phyloP scores from a whole-genome alignment of 2,329 filamentous ascomycete species.

The Epichloe gansuensis region DNA sequence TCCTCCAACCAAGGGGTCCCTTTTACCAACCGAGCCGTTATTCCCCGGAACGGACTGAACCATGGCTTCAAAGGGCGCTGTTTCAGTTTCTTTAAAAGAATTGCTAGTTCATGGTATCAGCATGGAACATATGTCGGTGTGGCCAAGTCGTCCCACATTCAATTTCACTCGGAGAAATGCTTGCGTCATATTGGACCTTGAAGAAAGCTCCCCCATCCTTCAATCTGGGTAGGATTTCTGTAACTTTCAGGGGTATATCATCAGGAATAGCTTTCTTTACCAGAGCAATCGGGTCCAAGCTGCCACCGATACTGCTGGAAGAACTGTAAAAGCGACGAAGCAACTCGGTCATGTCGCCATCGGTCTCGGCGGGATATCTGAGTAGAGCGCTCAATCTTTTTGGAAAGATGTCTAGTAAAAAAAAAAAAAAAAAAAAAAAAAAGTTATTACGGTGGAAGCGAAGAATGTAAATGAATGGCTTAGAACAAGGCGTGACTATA shows the following conservation, averaged over 20 bases:
- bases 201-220: constrained; percentile 96
- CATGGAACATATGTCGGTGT: not conserved
- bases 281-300: constrained; percentile 38
- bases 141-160: constrained; percentile 22
- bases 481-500: constrained; percentile 26
- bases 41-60: constrained; percentile 70
- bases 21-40: constrained; percentile 60
- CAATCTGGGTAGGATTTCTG: constrained; percentile 68
- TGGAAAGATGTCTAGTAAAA: constrained; percentile 61
- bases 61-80: constrained; percentile 69
- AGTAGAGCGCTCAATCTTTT: constrained; percentile 48
- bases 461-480: too few species aligned
- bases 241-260: constrained; percentile 53
- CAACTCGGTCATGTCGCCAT: constrained; percentile 35
- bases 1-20: constrained; percentile 93
- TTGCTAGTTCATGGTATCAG: constrained; percentile 19
- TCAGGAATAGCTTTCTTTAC: constrained; percentile 51
- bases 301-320: constrained; percentile 33
- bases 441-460: too few species aligned
- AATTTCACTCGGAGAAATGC: constrained; percentile 26
- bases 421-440: too few species aligned
- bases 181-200: constrained; percentile 52
- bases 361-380: constrained; percentile 34
- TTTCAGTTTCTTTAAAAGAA: constrained; percentile 49
- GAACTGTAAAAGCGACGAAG: constrained; percentile 39